These are phyloP conservation scores for Flaveria robusta DNA, from an alignment of 129 eudicot species.

Conservation along the genomic window DNA sequence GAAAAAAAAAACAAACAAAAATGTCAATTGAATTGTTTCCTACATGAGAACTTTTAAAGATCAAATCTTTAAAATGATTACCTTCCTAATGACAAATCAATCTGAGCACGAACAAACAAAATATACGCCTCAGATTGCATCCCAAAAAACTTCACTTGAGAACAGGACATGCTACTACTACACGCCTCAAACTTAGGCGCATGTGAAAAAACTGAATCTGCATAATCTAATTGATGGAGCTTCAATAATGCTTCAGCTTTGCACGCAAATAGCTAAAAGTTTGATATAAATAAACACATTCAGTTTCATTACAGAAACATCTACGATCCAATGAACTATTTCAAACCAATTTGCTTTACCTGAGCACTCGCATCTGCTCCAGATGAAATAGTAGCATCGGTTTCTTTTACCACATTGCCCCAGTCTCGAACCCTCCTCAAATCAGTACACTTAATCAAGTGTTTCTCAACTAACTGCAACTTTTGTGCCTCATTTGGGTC, in stretches of 20 bases:
- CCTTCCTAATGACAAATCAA: constrained; percentile 83
- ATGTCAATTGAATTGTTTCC: constrained; percentile 27
- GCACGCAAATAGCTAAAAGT: constrained; percentile 75
- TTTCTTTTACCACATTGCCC: constrained; percentile 62
- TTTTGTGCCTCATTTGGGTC: constrained; percentile 63
- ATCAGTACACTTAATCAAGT: constrained; percentile 56
- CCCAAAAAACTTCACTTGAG: constrained; percentile 69
- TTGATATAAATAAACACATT: constrained; percentile 29
- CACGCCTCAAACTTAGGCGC: constrained; percentile 47
- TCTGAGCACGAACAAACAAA: constrained; percentile 65
- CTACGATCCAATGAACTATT: not conserved
- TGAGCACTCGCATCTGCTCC: constrained; percentile 86
- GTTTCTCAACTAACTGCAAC: constrained; percentile 66
- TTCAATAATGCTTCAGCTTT: constrained; percentile 90
- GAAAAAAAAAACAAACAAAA: not conserved
- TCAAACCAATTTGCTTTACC: constrained; percentile 39
- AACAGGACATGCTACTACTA: constrained; percentile 34
- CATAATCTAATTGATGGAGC: constrained; percentile 70
- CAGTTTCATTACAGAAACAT: constrained; percentile 23
- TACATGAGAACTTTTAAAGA: not conserved
- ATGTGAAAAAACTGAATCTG: constrained; percentile 44
- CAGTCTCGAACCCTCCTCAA: constrained; percentile 72
- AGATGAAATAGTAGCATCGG: constrained; percentile 68
- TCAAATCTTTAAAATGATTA: constrained; percentile 34
- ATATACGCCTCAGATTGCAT: constrained; percentile 74